Conservation (phyloP, 108 stramenopile species). For the Cyclotella distinguenda region DNA sequence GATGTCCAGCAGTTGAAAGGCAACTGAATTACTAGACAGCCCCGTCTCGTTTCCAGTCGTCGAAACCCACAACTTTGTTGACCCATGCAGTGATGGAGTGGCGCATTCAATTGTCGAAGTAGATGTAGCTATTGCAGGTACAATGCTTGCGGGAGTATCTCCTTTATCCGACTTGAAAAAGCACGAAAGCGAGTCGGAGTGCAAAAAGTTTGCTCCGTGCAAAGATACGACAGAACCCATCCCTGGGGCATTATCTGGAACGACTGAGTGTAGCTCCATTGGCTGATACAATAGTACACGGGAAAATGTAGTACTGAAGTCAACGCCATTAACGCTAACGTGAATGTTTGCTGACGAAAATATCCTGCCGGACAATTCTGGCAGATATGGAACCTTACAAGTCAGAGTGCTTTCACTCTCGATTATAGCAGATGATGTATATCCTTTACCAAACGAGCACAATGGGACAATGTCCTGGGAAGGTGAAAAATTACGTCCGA, state of each 20-base stretch:
- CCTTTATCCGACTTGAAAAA: not conserved
- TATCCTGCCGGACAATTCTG: not conserved
- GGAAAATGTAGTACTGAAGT: not conserved
- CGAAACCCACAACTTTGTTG: slow-evolving; percentile 2
- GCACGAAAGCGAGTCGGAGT: not conserved
- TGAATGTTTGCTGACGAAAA: not conserved
- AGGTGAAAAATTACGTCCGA: not conserved
- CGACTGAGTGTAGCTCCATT: not conserved
- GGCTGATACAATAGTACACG: slow-evolving; percentile 6
- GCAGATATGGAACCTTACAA: not conserved
- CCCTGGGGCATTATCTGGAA: not conserved
- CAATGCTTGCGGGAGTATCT: not conserved
- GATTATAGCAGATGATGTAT: not conserved
- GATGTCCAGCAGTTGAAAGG: not conserved
- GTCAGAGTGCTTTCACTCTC: not conserved
- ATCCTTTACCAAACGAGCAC: slow-evolving; percentile 2
- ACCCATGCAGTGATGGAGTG: slow-evolving; percentile 1
- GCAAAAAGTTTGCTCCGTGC: not conserved
- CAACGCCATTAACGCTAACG: slow-evolving; percentile 10
- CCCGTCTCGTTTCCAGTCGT: not conserved
- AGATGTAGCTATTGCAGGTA: not conserved
- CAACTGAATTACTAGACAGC: not conserved
- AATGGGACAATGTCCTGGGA: not conserved
- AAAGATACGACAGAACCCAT: slow-evolving; percentile 5
- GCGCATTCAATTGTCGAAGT: not conserved